These are phyloP conservation scores for Leishmania arabica DNA, from an alignment of 208 protist genomes.

Conservation along the genomic window DNA sequence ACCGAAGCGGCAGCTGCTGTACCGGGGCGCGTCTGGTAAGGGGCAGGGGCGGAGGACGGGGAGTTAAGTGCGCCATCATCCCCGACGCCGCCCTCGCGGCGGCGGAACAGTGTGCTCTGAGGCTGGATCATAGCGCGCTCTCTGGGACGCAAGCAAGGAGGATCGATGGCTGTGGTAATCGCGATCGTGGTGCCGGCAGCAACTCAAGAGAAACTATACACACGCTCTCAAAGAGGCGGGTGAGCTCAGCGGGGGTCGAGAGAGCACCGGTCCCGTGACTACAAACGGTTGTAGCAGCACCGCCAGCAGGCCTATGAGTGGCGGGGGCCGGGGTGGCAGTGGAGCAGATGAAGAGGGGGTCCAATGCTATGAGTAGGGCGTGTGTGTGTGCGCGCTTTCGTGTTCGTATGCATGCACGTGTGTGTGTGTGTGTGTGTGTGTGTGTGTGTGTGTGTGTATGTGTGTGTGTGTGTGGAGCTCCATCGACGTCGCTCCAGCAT, in stretches of 20 bases:
- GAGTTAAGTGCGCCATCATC: constrained; percentile 1
- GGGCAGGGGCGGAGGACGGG: constrained; percentile 1
- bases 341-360: not conserved
- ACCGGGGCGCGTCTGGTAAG: not conserved
- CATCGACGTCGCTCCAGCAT: not conserved
- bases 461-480: not conserved
- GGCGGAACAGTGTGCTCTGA: constrained; percentile 71
- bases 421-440: not conserved
- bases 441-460: not conserved
- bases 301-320: not conserved
- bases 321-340: not conserved
- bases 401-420: not conserved
- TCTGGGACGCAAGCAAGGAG: not conserved
- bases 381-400: not conserved
- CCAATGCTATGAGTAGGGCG: not conserved
- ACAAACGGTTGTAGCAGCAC: not conserved
- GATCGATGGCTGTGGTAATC: not conserved
- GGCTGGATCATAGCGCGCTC: constrained; percentile 38
- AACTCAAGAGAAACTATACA: not conserved
- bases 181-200: not conserved
- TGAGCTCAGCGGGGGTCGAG: not conserved
- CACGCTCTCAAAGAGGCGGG: not conserved
- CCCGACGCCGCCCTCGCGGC: constrained; percentile 20
- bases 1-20: constrained; percentile 4
- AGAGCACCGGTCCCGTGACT: no score